Evolutionary conservation across 192 early-diverging fungal genomes (phyloP).

Genomic region (Coemansia erecta): DNA sequence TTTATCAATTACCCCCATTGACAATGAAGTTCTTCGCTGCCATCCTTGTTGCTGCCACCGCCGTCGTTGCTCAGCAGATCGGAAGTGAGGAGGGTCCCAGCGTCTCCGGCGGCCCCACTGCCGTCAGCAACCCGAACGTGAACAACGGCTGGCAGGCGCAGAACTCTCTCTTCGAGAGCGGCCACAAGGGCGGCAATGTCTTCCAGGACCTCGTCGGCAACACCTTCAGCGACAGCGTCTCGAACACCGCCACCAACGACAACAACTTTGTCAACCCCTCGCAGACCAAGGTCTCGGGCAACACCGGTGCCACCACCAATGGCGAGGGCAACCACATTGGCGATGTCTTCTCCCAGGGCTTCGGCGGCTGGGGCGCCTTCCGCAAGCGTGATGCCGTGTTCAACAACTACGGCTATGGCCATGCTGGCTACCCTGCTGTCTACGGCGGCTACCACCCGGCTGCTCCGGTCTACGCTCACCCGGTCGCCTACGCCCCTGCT

Average conservation of each 20-base stretch:
- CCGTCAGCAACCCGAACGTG: slow-evolving; percentile 35
- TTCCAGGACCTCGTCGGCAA: slow-evolving; percentile 20
- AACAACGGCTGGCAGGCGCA: slow-evolving; percentile 41
- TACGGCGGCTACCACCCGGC: slow-evolving; percentile 14
- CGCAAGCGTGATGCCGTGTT: slow-evolving; percentile 31
- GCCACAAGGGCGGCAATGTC: slow-evolving; percentile 31
- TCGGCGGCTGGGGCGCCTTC: slow-evolving; percentile 5
- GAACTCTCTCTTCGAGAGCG: slow-evolving; percentile 26
- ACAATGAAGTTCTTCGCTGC: slow-evolving; percentile 32
- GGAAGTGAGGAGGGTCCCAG: slow-evolving; percentile 20
- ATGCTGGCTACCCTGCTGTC: slow-evolving; percentile 15
- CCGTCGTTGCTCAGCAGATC: slow-evolving; percentile 32
- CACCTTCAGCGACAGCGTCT: slow-evolving; percentile 23
- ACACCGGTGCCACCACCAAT: slow-evolving; percentile 37
- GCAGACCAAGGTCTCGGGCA: slow-evolving; percentile 23
- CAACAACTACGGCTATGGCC: slow-evolving; percentile 32
- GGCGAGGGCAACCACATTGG: slow-evolving; percentile 39
- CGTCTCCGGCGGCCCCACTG: slow-evolving; percentile 20
- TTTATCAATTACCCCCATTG: slow-evolving; percentile 1
- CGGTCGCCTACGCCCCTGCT: slow-evolving; percentile 5
- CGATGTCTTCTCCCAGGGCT: slow-evolving; percentile 12
- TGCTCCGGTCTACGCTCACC: slow-evolving; percentile 8
- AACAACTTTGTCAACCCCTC: slow-evolving; percentile 45
- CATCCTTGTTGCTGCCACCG: slow-evolving; percentile 25
- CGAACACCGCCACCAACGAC: slow-evolving; percentile 30